A percentile compares a stretch with the other conserved stretches of the same genome.
These are phyloP conservation scores for Drechslerella dactyloides DNA, from an alignment of 2,329 filamentous ascomycete genomes.

Conservation along the genomic window DNA sequence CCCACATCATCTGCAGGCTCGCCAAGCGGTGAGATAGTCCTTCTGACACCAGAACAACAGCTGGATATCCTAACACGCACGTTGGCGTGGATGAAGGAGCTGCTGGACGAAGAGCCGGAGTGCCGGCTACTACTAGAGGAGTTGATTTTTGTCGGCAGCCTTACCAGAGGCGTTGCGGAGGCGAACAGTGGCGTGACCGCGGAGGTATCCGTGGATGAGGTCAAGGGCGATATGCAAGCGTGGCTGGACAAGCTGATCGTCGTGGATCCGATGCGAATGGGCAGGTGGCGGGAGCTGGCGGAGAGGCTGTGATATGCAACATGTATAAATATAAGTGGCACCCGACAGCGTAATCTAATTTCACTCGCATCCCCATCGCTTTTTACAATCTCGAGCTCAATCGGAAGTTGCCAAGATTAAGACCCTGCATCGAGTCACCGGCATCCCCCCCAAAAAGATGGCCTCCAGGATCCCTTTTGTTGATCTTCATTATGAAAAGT, in stretches of 20 bases:
- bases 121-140: slow-evolving; percentile 39
- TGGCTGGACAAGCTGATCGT: slow-evolving; percentile 39
- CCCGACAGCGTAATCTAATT: not conserved
- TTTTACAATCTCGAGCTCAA: no score
- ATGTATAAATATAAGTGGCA: not conserved
- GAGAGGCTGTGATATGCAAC: slow-evolving; percentile 7
- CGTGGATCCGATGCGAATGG: slow-evolving; percentile 39
- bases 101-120: slow-evolving; percentile 62
- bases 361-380: not conserved
- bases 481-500: slow-evolving; percentile 49
- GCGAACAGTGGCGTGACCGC: not conserved
- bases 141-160: slow-evolving; percentile 28
- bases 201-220: slow-evolving; percentile 2
- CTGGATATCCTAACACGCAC: slow-evolving; percentile 72
- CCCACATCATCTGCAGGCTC: slow-evolving; percentile 62
- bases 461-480: slow-evolving; percentile 32
- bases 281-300: slow-evolving; percentile 37
- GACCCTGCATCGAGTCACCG: not conserved
- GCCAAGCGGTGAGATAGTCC: slow-evolving; percentile 66
- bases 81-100: slow-evolving; percentile 73
- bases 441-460: not conserved
- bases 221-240: slow-evolving; percentile 15
- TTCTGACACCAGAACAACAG: slow-evolving; percentile 67
- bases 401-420: not conserved
- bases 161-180: slow-evolving; percentile 1